Percentiles rank a stretch among this genome's conserved stretches.
Evolutionary conservation across 495 filamentous ascomycete genomes (phyloP).

Genomic region (Parathielavia appendiculata): DNA sequence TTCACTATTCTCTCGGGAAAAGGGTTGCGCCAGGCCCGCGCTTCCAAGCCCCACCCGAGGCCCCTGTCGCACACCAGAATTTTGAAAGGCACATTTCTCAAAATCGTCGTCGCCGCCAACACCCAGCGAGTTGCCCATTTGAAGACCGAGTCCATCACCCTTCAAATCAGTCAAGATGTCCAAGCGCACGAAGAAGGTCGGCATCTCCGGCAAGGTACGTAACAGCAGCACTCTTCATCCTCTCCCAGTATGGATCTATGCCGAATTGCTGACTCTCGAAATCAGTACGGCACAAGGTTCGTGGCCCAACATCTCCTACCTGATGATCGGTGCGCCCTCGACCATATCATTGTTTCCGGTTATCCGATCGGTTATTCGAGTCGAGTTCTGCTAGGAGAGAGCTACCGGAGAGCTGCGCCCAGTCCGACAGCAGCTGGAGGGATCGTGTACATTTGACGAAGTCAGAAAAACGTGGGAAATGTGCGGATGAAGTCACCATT

Average conservation of each 20-base stretch:
- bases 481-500: not conserved
- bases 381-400: not conserved
- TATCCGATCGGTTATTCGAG: constrained; percentile 5
- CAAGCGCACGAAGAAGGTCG: constrained; percentile 98
- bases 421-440: not conserved
- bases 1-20: constrained; percentile 24
- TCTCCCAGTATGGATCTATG: not conserved
- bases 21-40: constrained; percentile 29
- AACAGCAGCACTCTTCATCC: constrained; percentile 1
- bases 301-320: constrained; percentile 28
- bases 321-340: constrained; percentile 12
- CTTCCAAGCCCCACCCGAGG: constrained; percentile 10
- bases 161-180: constrained; percentile 67
- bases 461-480: not conserved
- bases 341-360: constrained; percentile 3
- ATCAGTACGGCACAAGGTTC: constrained; percentile 56
- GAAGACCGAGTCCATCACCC: constrained; percentile 24
- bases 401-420: not conserved
- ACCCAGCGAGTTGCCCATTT: constrained; percentile 19
- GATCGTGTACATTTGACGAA: no score
- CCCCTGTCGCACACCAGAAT: constrained; percentile 26
- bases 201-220: constrained; percentile 57
- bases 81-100: constrained; percentile 30
- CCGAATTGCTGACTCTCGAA: constrained; percentile 12
- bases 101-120: constrained; percentile 29